These are phyloP conservation scores for Ceratocystis cubensis DNA, from an alignment of 2,329 filamentous ascomycete species.

Conservation along the genomic window DNA sequence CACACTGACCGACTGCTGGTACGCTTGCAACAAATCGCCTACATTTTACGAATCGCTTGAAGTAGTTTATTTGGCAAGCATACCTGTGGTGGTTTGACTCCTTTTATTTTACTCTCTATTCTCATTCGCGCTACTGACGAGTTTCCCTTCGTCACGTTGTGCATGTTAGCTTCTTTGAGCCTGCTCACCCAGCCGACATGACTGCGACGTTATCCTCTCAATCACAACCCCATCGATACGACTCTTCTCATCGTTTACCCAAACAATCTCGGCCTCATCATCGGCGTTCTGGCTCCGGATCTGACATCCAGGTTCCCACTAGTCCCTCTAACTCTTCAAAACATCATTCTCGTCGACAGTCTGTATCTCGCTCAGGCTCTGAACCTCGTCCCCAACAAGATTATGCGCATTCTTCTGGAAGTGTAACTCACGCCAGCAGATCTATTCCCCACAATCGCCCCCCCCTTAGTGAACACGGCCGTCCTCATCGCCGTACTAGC, in stretches of 20 bases:
- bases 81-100: background rate
- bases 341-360: slow-evolving; percentile 16
- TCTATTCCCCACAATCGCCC: slow-evolving; percentile 16
- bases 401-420: slow-evolving; percentile 20
- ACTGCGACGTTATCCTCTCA: slow-evolving; percentile 20
- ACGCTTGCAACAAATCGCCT: background rate
- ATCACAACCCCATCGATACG: slow-evolving; percentile 19
- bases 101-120: background rate
- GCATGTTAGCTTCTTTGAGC: slow-evolving; percentile 10
- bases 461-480: slow-evolving; percentile 21
- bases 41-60: background rate
- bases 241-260: slow-evolving; percentile 18
- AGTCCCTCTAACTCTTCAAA: slow-evolving; percentile 11
- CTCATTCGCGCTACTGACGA: background rate
- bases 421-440: slow-evolving; percentile 14
- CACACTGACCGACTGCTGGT: background rate
- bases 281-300: slow-evolving; percentile 19
- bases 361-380: slow-evolving; percentile 15
- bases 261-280: slow-evolving; percentile 19
- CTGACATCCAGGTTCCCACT: slow-evolving; percentile 11
- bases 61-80: background rate
- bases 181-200: slow-evolving; percentile 18
- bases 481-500: slow-evolving; percentile 19
- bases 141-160: slow-evolving; percentile 8
- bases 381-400: slow-evolving; percentile 19